Base-by-base conservation (phyloP, 1,284 basidiomycete species). In the Phellopilus nigrolimitatus region DNA sequence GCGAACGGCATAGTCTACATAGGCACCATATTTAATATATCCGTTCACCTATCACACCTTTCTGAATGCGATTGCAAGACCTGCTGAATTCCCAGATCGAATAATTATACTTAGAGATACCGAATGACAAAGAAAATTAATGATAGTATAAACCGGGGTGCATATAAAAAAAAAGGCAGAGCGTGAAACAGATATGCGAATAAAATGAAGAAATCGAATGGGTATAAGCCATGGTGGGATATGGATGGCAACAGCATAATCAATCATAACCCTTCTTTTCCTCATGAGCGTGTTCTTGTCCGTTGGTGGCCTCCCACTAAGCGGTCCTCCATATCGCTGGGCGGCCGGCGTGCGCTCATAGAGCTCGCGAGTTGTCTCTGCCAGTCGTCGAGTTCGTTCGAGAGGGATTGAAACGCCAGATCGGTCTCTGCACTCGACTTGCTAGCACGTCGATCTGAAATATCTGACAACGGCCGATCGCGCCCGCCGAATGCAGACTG, bases 341-440 rank as follows among this genome's bases (percentile, higher is more conserved):
- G 65, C 44, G 82, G 82, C 58, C 83, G 76, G 59, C 84, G 79
- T 58, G 72, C 79, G 63, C 77, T 81, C 78, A 86, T 82, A 13
- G 85, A 84, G 61, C 77, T 87, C 15, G 84, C 82, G 55, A 89
- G 73, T 62, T 88, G 85, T 50, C 86, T 76, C 63, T 88, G 84
- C 88, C 88, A 91, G 59, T 84, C 86, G 57, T 90, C 87, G 61
- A 91, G 65, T 62, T 91, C 87, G 60, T 78, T 86, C 47, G 80
- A 87, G 45, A 88, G 75, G 60, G 82, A 74, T 61, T 86, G 86
- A 61, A 84, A 88, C 21, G 81, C 80, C 55, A 82, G 68, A 31
- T 77, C 81, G 64, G 85, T 88, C 60, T 91, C 88, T n/a, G 84
- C 87, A 68, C 87, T 89, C 25, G 87, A 85, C 53, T 79, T 80